A percentile compares a stretch with the other conserved stretches of the same genome.
phyloP scores from a whole-genome alignment of 192 early-diverging fungal genomes.

The Podila epigama region DNA sequence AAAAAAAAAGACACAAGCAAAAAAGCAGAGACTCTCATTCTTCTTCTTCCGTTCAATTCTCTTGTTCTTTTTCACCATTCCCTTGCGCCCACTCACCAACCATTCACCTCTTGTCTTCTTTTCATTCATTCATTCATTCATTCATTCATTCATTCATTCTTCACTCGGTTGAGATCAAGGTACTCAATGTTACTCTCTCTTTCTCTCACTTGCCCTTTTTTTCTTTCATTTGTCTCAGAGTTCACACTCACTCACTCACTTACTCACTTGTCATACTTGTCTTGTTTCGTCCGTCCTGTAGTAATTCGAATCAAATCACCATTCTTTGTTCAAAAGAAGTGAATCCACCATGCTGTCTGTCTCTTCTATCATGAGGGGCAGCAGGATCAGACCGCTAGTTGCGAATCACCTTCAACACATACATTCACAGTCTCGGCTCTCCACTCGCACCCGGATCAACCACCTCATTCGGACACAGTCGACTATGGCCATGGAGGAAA shows the following conservation, averaged over 20 bases:
- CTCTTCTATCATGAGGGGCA: constrained; percentile 36
- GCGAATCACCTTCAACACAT: not conserved
- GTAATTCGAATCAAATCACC: no score
- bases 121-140: not conserved
- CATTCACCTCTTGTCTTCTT: not conserved
- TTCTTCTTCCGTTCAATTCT: not conserved
- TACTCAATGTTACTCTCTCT: not conserved
- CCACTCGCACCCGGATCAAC: not conserved
- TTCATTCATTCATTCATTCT: not conserved
- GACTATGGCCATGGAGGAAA: constrained; percentile 30
- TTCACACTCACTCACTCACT: not conserved
- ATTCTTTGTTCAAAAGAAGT: no score
- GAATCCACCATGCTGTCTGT: constrained; percentile 30
- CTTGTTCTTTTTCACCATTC: not conserved
- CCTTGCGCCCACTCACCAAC: not conserved
- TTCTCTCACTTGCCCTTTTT: not conserved
- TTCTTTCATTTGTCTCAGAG: no score
- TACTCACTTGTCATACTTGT: not conserved
- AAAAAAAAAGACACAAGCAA: no score
- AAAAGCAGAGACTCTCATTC: no score
- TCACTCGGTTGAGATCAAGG: no score
- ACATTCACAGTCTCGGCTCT: not conserved
- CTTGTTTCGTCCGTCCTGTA: no score
- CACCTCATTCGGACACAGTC: constrained; percentile 10
- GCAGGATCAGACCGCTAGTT: constrained; percentile 10